Conservation (phyloP, 2,329 filamentous ascomycete species). For the Fonsecaea monophora region DNA sequence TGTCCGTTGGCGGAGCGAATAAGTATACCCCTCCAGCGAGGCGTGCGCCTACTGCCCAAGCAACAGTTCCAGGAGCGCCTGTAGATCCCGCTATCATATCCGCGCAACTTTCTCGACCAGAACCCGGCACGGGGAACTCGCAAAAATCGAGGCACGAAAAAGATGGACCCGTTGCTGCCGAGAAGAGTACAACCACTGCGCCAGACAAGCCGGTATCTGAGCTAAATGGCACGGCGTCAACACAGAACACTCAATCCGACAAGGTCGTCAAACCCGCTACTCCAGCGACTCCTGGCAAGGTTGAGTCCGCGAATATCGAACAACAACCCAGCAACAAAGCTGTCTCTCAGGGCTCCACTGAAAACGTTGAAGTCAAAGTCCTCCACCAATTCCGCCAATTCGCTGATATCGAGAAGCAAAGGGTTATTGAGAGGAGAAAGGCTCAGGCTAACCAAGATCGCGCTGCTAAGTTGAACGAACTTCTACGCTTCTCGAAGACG, state of each 20-base stretch:
- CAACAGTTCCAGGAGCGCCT: constrained; percentile 76
- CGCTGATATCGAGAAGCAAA: constrained; percentile 66
- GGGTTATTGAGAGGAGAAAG: constrained; percentile 63
- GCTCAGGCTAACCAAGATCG: constrained; percentile 73
- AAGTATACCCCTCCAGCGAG: constrained; percentile 92
- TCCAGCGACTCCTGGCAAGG: constrained; percentile 54
- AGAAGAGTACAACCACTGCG: constrained; percentile 16
- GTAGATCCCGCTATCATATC: constrained; percentile 91
- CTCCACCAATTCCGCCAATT: constrained; percentile 70
- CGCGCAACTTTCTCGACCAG: constrained; percentile 70
- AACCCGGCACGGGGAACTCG: constrained; percentile 43
- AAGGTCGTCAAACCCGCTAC: constrained; percentile 27
- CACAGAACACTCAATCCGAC: not conserved
- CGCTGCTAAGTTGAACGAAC: constrained; percentile 87
- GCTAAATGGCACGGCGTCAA: constrained; percentile 14
- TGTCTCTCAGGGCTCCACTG: constrained; percentile 60
- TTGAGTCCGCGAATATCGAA: constrained; percentile 38
- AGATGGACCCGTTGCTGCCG: not conserved
- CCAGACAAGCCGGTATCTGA: constrained; percentile 15
- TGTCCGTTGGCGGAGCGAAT: constrained; percentile 65
- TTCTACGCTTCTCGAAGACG: constrained; percentile 91
- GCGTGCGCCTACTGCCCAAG: constrained; percentile 75
- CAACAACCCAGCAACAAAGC: constrained; percentile 47
- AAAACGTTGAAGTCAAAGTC: constrained; percentile 67
- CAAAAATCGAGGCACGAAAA: constrained; percentile 49